Base-by-base conservation (phyloP, 2,329 filamentous ascomycete genomes). In the Tolypocladium sp. region DNA sequence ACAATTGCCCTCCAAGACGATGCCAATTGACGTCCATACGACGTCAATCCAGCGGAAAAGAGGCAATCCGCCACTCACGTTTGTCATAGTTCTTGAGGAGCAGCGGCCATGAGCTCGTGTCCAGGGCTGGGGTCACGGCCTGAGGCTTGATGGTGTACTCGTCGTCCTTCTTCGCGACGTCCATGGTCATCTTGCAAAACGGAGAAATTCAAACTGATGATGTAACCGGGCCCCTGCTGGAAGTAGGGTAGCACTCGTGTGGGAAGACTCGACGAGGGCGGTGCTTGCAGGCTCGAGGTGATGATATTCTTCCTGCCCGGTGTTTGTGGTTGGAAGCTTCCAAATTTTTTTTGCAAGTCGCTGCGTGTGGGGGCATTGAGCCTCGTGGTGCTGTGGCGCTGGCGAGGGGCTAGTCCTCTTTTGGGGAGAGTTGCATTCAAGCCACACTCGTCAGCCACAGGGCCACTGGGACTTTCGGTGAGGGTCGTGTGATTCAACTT, bases 1-100 rank as follows among this genome's bases (percentile, higher is more conserved):
- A 40, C 54, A 49, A 56, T 22, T 37, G 49, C 49, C 49, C 33
- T 20, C 4, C 20, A 53, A 3, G 20, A n/a, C 22, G 30, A 13
- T 20, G 49, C 49, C 49, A 22, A 13, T 37, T n/a, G 49, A 22
- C 30, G 22, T 8, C 30, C 8, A 35, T 17, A 35, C 20, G 30
- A 20, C 49, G 20, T 20, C 49, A 25, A 52, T 35, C 17, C 17
- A 5, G 49, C 49, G 30, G 10, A 8, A 3, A 12, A 53, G 30
- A 17, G 17, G 44, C 51, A 46, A 15, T 20, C 30, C 30, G 63
- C 61, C 67, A 82, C 88, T 73, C 83, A 94, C 91, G 81, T 73
- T 92, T 90, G 76, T 92, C 90, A 79, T 95, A 97, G 80, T 97
- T 96, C 82, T 96, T 96, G 71, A 97, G 83, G 69, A 97, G 83